Evolutionary conservation across 2,329 filamentous ascomycete species (phyloP).

Genomic region (Ascochyta viciae-villosae): DNA sequence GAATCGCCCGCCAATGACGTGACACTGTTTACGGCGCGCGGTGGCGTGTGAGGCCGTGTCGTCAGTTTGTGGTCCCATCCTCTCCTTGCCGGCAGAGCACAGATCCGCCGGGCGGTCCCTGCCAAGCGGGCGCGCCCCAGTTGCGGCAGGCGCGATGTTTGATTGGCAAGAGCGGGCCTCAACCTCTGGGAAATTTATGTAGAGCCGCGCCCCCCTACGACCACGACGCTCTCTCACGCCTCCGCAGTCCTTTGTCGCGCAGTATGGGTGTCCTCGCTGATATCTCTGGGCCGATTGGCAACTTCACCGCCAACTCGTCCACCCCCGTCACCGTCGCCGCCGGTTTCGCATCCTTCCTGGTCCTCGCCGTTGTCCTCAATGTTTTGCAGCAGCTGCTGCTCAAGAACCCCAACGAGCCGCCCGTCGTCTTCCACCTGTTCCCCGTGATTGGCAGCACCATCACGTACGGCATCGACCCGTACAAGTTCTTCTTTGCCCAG

Average conservation of each 20-base stretch:
- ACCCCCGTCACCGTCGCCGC: constrained; percentile 55
- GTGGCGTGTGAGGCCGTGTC: constrained; percentile 25
- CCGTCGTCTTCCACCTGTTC: constrained; percentile 69
- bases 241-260: constrained; percentile 24
- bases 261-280: constrained; percentile 61
- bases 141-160: constrained; percentile 21
- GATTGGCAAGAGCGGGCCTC: constrained; percentile 30
- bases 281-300: constrained; percentile 57
- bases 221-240: constrained; percentile 18
- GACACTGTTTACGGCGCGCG: constrained; percentile 22
- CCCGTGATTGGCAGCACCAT: constrained; percentile 87
- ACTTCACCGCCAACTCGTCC: constrained; percentile 50
- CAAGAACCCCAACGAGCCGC: constrained; percentile 74
- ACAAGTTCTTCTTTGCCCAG: constrained; percentile 78
- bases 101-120: constrained; percentile 23
- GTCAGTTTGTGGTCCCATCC: constrained; percentile 37
- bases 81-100: constrained; percentile 19
- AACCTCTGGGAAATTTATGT: constrained; percentile 39
- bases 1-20: constrained; percentile 27
- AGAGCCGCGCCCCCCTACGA: constrained; percentile 22
- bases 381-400: constrained; percentile 80
- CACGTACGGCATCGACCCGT: constrained; percentile 93
- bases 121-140: constrained; percentile 30
- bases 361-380: constrained; percentile 73
- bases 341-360: constrained; percentile 57